These are phyloP conservation scores for Domatiomyces globalis DNA, from an alignment of 2,329 filamentous ascomycete species.

Conservation along the genomic window DNA sequence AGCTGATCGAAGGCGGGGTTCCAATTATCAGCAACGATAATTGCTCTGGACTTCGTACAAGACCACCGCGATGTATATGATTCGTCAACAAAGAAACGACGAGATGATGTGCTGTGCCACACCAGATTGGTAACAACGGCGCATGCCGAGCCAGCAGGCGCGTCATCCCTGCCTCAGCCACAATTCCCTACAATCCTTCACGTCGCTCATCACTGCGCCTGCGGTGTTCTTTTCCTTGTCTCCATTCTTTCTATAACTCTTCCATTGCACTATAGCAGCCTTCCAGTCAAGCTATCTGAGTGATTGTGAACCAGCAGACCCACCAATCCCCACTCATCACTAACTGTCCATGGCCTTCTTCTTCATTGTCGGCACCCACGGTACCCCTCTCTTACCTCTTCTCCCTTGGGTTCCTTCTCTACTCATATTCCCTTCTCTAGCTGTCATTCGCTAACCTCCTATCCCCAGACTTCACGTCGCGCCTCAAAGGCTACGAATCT, in stretches of 20 bases:
- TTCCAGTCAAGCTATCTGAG: background rate
- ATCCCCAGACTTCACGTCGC: constrained; percentile 29
- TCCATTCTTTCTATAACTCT: background rate
- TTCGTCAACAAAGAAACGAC: too few relatives aligned
- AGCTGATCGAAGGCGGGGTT: too few relatives aligned
- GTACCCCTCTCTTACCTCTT: constrained; percentile 1
- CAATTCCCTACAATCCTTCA: background rate
- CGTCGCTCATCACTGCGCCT: background rate
- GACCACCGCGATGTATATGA: too few relatives aligned
- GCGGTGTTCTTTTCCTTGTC: background rate
- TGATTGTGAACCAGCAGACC: background rate
- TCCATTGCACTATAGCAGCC: background rate
- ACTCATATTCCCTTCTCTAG: background rate
- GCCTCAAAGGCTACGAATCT: constrained; percentile 32
- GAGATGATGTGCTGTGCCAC: too few relatives aligned
- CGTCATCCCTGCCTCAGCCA: background rate
- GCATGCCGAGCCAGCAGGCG: background rate
- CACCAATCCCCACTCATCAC: background rate
- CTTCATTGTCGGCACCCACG: constrained; percentile 15
- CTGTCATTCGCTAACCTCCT: constrained; percentile 3
- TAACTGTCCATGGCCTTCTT: constrained; percentile 11
- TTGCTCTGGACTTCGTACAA: too few relatives aligned
- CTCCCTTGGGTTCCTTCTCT: background rate
- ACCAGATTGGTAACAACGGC: too few relatives aligned
- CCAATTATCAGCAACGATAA: too few relatives aligned